Conservation (phyloP, 306 rosid species). For the Quercus wislizeni region DNA sequence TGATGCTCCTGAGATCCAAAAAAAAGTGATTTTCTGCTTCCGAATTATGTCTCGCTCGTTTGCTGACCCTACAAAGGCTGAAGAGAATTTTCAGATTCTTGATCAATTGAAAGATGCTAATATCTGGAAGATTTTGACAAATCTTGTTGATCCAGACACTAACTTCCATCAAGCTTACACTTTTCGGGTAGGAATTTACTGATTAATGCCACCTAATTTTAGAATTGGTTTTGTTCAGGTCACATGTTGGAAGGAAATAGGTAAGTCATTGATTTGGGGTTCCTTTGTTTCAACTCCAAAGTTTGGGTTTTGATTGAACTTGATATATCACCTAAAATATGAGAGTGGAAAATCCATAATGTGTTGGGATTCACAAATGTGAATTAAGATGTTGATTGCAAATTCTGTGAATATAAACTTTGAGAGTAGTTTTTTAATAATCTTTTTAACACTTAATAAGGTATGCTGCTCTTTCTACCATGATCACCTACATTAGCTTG, state of each 20-base stretch:
- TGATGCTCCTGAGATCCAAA: conserved; percentile 78
- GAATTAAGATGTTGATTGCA: not conserved
- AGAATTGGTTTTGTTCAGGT: not conserved
- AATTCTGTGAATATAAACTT: not conserved
- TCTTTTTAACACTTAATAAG: not conserved
- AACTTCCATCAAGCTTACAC: conserved; percentile 66
- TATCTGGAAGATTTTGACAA: conserved; percentile 86
- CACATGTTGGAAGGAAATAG: not conserved
- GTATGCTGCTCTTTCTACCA: not conserved
- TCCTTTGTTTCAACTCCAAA: not conserved
- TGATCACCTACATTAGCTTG: not conserved
- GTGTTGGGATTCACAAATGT: not conserved
- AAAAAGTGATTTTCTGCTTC: conserved; percentile 67
- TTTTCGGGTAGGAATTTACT: conserved; percentile 53
- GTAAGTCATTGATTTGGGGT: not conserved
- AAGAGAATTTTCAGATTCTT: conserved; percentile 80
- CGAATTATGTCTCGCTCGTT: conserved; percentile 85
- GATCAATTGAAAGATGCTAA: conserved; percentile 93
- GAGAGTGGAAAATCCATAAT: not conserved
- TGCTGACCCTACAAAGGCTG: conserved; percentile 80
- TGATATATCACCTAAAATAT: not conserved
- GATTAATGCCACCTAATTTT: not conserved
- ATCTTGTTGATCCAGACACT: conserved; percentile 81
- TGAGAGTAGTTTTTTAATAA: not conserved
- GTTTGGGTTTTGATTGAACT: conserved; percentile 1